A percentile compares a stretch with the other conserved stretches of the same genome.
phyloP scores from a whole-genome alignment of 331 rosid species.

The Malus hybrid region DNA sequence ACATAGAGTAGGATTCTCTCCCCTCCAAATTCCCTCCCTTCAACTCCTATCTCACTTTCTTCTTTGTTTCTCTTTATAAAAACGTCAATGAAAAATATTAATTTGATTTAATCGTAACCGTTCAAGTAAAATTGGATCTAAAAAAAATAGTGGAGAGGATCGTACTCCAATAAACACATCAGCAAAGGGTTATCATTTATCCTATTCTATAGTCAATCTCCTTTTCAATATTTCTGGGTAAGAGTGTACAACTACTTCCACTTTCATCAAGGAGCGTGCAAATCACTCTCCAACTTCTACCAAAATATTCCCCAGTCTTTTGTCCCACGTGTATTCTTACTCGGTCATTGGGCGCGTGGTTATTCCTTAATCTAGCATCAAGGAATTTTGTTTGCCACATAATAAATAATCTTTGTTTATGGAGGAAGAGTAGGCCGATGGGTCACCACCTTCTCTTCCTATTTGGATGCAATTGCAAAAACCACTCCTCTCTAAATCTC shows the following conservation, averaged over 20 bases:
- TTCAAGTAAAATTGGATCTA: fast-evolving
- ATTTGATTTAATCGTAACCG: too few relatives aligned
- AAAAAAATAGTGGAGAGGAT: too few relatives aligned
- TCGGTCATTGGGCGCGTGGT: constrained; percentile 39
- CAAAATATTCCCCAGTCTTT: too few relatives aligned
- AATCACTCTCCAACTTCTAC: neutral
- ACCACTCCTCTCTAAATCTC: constrained; percentile 28
- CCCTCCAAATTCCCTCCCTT: too few relatives aligned
- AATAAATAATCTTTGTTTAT: neutral
- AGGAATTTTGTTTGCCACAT: constrained; percentile 35
- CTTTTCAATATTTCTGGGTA: neutral
- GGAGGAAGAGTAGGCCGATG: constrained; percentile 17
- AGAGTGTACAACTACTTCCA: neutral
- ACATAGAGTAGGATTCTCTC: too few relatives aligned
- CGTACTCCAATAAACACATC: neutral
- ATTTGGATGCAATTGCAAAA: neutral
- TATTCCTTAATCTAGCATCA: constrained; percentile 16
- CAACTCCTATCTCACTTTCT: too few relatives aligned
- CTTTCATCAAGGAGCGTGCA: constrained; percentile 12
- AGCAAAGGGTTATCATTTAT: neutral
- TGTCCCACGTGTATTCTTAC: neutral
- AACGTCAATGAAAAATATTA: too few relatives aligned
- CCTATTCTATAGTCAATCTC: neutral
- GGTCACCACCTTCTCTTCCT: constrained; percentile 12
- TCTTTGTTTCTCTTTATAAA: too few relatives aligned